A percentile compares a stretch with the other conserved stretches of the same genome.
Conservation (phyloP, 495 filamentous ascomycete species). For the Annulohypoxylon moriforme region DNA sequence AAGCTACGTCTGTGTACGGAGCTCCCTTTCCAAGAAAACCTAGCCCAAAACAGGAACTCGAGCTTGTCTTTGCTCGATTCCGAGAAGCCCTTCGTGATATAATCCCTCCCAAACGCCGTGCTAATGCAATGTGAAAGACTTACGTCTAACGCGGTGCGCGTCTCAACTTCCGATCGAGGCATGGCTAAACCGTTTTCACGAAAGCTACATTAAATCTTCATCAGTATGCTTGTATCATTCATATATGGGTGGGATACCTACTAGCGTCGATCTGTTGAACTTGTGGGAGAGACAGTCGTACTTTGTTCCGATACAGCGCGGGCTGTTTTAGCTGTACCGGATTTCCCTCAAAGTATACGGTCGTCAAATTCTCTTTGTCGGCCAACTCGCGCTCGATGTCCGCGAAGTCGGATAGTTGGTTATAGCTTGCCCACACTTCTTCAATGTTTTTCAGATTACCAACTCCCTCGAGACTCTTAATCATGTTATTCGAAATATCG, state of each 20-base stretch:
- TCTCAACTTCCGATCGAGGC: neutral
- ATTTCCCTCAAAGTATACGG: constrained; percentile 98
- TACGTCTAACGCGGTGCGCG: neutral
- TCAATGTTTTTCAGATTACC: constrained; percentile 75
- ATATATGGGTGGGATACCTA: constrained; percentile 63
- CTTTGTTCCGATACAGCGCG: constrained; percentile 91
- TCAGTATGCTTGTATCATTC: constrained; percentile 41
- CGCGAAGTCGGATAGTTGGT: constrained; percentile 78
- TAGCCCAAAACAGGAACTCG: constrained; percentile 13
- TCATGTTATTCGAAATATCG: constrained; percentile 91
- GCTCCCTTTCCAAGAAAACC: constrained; percentile 11
- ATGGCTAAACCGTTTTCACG: constrained; percentile 44
- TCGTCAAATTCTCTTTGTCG: constrained; percentile 82
- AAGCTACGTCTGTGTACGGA: neutral
- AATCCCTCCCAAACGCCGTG: constrained; percentile 46
- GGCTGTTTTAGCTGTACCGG: constrained; percentile 81
- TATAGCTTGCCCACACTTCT: constrained; percentile 95
- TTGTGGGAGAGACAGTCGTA: constrained; percentile 85
- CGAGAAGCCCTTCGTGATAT: constrained; percentile 1
- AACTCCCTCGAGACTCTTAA: constrained; percentile 79
- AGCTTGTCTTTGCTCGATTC: constrained; percentile 12
- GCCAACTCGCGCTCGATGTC: constrained; percentile 85
- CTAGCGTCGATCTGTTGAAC: constrained; percentile 96
- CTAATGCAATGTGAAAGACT: constrained; percentile 43
- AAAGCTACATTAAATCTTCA: constrained; percentile 49